Percentiles rank a stretch among this genome's conserved stretches.
These are phyloP conservation scores for Solanum tarijense DNA, from an alignment of 257 asterid species.

Conservation along the genomic window DNA sequence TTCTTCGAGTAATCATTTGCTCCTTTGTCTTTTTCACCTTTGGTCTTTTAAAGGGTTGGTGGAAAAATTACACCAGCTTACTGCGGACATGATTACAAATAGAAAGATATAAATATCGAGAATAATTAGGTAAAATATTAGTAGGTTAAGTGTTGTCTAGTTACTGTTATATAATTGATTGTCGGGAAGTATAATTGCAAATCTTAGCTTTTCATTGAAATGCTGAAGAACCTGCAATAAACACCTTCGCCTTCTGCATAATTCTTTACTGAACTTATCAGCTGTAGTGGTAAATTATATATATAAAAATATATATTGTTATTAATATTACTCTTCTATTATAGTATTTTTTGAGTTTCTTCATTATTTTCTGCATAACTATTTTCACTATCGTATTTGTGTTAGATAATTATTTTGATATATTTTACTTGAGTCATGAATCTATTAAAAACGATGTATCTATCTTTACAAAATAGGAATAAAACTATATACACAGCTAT, in stretches of 20 bases:
- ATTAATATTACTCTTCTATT: not conserved
- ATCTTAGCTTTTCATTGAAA: too few species aligned
- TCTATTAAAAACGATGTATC: rapidly evolving
- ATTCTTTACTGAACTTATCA: too few species aligned
- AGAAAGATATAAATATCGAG: not conserved
- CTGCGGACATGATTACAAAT: too few species aligned
- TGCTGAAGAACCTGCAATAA: too few species aligned
- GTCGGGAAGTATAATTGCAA: too few species aligned
- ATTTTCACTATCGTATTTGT: too few species aligned
- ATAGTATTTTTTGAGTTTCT: not conserved
- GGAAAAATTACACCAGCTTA: too few species aligned
- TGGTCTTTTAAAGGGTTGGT: not conserved
- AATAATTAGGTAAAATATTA: not conserved
- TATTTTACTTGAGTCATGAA: not conserved
- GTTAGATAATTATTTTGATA: not conserved
- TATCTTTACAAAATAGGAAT: too few species aligned
- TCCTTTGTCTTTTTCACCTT: not conserved
- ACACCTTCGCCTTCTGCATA: too few species aligned
- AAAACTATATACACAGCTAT: too few species aligned
- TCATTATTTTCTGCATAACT: not conserved
- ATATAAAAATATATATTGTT: not conserved
- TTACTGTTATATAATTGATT: not conserved
- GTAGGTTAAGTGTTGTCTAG: not conserved
- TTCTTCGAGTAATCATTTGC: not conserved
- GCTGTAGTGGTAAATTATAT: not conserved